These are phyloP conservation scores for Fomitiporia mediterranea DNA, from an alignment of 1,284 basidiomycete genomes.

Conservation along the genomic window DNA sequence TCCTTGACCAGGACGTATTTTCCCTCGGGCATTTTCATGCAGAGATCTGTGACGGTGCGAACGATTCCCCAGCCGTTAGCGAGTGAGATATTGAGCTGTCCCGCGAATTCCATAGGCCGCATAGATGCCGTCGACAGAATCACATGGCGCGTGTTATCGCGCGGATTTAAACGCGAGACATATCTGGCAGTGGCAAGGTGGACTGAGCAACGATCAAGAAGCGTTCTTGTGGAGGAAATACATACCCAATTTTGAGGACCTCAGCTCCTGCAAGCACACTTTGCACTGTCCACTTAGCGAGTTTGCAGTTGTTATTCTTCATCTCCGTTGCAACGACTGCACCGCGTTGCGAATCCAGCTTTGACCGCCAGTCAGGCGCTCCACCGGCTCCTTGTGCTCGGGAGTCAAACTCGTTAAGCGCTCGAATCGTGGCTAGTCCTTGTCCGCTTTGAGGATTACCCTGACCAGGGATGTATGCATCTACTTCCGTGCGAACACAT, in stretches of 20 bases:
- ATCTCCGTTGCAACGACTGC: constrained; percentile 99
- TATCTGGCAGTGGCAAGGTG: constrained; percentile 47
- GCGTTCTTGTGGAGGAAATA: constrained; percentile 19
- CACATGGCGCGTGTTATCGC: constrained; percentile 93
- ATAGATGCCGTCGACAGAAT: constrained; percentile 94
- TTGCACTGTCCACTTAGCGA: constrained; percentile 97
- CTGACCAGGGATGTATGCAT: constrained; percentile 74
- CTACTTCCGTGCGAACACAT: constrained; percentile 94
- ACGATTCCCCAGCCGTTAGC: constrained; percentile 99
- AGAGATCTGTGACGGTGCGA: constrained; percentile 86
- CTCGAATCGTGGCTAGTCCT: constrained; percentile 86
- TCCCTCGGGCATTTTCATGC: constrained; percentile 93
- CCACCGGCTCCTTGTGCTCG: constrained; percentile 86
- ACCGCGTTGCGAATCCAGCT: constrained; percentile 94
- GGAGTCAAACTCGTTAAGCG: constrained; percentile 97
- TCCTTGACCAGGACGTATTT: constrained; percentile 96
- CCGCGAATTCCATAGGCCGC: constrained; percentile 92
- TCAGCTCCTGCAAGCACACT: constrained; percentile 95
- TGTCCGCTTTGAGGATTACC: constrained; percentile 69
- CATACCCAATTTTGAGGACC: constrained; percentile 94
- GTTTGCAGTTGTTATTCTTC: constrained; percentile 99
- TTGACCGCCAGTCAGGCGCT: constrained; percentile 95
- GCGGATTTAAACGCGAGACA: constrained; percentile 90
- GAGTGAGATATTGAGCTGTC: constrained; percentile 93
- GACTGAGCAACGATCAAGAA: constrained; percentile 9